phyloP scores from a whole-genome alignment of 208 protist genomes.

The Trypanosoma boissoni region DNA sequence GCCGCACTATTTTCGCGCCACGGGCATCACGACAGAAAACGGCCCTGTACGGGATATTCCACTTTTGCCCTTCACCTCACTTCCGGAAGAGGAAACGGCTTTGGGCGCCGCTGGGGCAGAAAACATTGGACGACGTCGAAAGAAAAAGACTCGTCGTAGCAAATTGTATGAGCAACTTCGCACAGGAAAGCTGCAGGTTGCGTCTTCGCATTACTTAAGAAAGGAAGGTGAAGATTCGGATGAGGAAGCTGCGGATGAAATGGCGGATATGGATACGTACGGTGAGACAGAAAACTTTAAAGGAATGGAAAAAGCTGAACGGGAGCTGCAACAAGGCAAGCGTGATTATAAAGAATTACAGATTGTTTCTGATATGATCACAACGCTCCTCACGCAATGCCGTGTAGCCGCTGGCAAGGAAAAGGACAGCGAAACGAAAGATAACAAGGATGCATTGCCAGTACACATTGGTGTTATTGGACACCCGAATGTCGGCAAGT shows the following conservation, averaged over 20 bases:
- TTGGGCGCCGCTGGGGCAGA: slow-evolving; percentile 22
- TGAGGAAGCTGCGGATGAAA: slow-evolving; percentile 16
- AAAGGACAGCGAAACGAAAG: slow-evolving; percentile 1
- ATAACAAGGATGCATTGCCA: slow-evolving; percentile 11
- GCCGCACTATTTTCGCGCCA: slow-evolving; percentile 41
- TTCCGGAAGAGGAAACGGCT: slow-evolving; percentile 55
- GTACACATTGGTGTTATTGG: slow-evolving; percentile 87
- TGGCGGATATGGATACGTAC: slow-evolving; percentile 30
- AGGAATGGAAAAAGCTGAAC: slow-evolving; percentile 65
- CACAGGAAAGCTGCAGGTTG: slow-evolving; percentile 39
- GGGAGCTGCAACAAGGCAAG: slow-evolving; percentile 39
- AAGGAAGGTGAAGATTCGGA: background rate
- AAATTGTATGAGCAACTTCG: slow-evolving; percentile 80
- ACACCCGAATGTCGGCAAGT: slow-evolving; percentile 96
- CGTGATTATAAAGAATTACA: slow-evolving; percentile 56
- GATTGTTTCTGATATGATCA: slow-evolving; percentile 68
- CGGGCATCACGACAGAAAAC: slow-evolving; percentile 27
- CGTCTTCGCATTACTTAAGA: background rate
- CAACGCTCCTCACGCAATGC: slow-evolving; percentile 47
- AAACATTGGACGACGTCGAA: slow-evolving; percentile 29
- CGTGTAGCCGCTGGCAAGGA: slow-evolving; percentile 25
- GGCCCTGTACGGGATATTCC: slow-evolving; percentile 38
- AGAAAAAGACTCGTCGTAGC: slow-evolving; percentile 47
- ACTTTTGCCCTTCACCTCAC: slow-evolving; percentile 71
- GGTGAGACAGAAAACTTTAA: slow-evolving; percentile 59